Conservation (phyloP, 164 flowering plant species). For the Tetracentron sinense region DNA sequence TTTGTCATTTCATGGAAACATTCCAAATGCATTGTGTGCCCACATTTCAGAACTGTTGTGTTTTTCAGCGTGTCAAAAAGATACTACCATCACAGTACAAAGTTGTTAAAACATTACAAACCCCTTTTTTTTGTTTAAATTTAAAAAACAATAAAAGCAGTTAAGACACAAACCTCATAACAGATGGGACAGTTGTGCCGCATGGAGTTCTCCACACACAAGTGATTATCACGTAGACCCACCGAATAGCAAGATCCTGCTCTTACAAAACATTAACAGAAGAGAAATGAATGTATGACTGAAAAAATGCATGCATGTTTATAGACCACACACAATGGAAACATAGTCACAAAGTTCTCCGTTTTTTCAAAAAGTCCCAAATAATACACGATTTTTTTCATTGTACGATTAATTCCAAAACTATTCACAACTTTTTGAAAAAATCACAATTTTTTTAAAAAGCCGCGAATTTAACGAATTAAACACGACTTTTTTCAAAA, state of each 20-base stretch:
- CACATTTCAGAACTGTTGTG: constrained; percentile 82
- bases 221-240: constrained; percentile 59
- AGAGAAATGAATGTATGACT: constrained; percentile 2
- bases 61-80: constrained; percentile 89
- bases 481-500: no score
- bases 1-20: constrained; percentile 76
- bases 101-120: constrained; percentile 1
- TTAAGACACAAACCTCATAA: constrained; percentile 58
- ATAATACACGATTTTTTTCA: no score
- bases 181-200: constrained; percentile 88
- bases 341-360: no score
- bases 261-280: constrained; percentile 7
- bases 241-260: constrained; percentile 77
- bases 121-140: no score
- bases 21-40: constrained; percentile 91
- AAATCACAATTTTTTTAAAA: no score
- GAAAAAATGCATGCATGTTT: neutral
- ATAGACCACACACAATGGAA: neutral
- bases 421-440: no score
- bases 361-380: no score
- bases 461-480: no score
- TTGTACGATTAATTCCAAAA: no score
- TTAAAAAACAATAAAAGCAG: constrained; percentile 2
- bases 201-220: constrained; percentile 88
- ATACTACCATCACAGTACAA: constrained; percentile 47